Percentiles rank a stretch among this genome's conserved stretches.
phyloP scores from a whole-genome alignment of 2,329 filamentous ascomycete genomes.

The Ophidiomyces ophidiicola region DNA sequence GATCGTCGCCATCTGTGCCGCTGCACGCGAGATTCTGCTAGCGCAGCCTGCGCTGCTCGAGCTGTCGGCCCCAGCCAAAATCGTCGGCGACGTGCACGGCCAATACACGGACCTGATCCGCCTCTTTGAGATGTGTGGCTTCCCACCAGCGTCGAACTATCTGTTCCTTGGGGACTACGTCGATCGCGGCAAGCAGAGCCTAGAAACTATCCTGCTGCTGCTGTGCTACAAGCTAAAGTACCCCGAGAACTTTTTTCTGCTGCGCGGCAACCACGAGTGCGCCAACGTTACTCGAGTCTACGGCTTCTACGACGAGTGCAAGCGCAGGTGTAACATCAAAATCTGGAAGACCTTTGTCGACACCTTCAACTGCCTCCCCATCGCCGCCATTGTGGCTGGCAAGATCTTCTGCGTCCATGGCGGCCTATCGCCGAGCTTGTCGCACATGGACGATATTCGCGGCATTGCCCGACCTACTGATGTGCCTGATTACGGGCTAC shows the following conservation, averaged over 20 bases:
- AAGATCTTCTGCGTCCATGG: conserved; percentile 98
- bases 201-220: conserved; percentile 85
- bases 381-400: conserved; percentile 88
- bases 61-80: conserved; percentile 88
- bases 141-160: conserved; percentile 82
- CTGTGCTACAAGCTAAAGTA: conserved; percentile 96
- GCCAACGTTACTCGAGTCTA: conserved; percentile 93
- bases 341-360: conserved; percentile 98
- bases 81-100: conserved; percentile 91
- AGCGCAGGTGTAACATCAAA: conserved; percentile 89
- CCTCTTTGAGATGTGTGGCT: conserved; percentile 98
- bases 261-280: conserved; percentile 92
- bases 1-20: conserved; percentile 83
- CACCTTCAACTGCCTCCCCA: conserved; percentile 89
- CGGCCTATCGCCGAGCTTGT: conserved; percentile 78
- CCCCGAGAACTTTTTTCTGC: conserved; percentile 91
- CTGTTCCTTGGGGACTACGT: conserved; percentile 94
- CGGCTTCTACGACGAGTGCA: conserved; percentile 97
- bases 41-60: conserved; percentile 87
- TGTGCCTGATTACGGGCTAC: conserved; percentile 86
- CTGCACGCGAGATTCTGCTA: conserved; percentile 76
- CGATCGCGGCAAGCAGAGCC: conserved; percentile 86
- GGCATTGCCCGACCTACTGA: conserved; percentile 92
- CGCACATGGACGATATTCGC: conserved; percentile 96
- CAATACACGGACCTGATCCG: conserved; percentile 93